Percentiles rank a stretch among this genome's conserved stretches.
These are phyloP conservation scores for Salvia rosmarinus DNA, from an alignment of 257 asterid genomes.

Conservation along the genomic window DNA sequence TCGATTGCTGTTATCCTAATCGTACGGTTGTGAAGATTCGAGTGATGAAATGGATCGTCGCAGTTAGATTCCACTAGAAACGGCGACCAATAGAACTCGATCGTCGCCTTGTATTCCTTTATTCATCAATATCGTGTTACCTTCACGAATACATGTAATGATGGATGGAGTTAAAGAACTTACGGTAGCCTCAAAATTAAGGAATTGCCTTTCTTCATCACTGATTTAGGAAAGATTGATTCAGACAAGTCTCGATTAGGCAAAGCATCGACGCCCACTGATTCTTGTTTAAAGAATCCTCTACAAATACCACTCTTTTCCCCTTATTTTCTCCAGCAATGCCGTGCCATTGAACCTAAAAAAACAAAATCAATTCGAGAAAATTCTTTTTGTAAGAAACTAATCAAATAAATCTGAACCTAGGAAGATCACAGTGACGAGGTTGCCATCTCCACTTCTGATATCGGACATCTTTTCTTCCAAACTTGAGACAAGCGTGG, in stretches of 20 bases:
- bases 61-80: conserved; percentile 31
- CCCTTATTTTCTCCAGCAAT: conserved; percentile 51
- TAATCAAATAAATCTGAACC: neutral
- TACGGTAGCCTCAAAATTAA: conserved; percentile 38
- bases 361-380: too few species aligned
- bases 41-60: conserved; percentile 32
- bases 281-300: conserved; percentile 52
- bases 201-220: too few species aligned
- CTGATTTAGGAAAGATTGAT: conserved; percentile 26
- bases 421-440: conserved; percentile 56
- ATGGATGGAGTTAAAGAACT: neutral
- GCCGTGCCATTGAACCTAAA: conserved; percentile 50
- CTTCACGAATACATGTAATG: too few species aligned
- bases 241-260: conserved; percentile 48
- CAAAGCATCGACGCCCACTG: conserved; percentile 65
- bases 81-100: conserved; percentile 71
- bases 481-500: conserved; percentile 49
- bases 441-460: conserved; percentile 77
- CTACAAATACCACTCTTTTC: conserved; percentile 32
- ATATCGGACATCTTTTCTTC: conserved; percentile 53
- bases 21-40: conserved; percentile 29
- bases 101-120: conserved; percentile 13
- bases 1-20: conserved; percentile 48
- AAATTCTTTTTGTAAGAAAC: too few species aligned
- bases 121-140: neutral